Percentiles rank a stretch among this genome's conserved stretches.
phyloP scores from a whole-genome alignment of 768 basidiomycete genomes.

The Steccherinum ochraceum region DNA sequence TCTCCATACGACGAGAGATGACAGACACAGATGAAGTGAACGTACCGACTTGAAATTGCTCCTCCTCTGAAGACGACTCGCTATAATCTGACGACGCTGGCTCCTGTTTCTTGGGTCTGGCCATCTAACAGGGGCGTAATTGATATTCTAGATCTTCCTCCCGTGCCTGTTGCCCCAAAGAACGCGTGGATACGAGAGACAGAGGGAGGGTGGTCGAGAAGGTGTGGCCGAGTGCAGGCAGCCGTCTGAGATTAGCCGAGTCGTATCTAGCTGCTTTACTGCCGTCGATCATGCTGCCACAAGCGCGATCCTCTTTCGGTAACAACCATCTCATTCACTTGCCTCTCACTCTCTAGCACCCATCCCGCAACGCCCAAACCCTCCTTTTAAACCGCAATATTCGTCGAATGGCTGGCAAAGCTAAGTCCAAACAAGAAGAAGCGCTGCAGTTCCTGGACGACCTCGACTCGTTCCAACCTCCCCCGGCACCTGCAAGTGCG shows the following conservation, averaged over 20 bases:
- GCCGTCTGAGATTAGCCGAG: too few species aligned
- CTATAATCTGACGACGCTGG: background rate
- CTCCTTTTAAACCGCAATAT: background rate
- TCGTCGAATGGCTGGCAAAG: slow-evolving; percentile 40
- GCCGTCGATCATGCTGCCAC: too few species aligned
- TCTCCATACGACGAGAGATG: too few species aligned
- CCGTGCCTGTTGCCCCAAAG: too few species aligned
- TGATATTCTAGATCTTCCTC: too few species aligned
- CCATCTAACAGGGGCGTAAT: too few species aligned
- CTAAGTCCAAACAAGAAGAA: slow-evolving; percentile 81
- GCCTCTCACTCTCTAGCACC: background rate
- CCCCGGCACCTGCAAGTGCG: slow-evolving; percentile 18
- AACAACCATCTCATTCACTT: background rate
- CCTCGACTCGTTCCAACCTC: slow-evolving; percentile 66
- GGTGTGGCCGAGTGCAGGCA: too few species aligned
- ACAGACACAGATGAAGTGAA: too few species aligned
- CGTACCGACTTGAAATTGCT: slow-evolving; percentile 21
- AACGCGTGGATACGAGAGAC: too few species aligned
- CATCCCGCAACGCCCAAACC: background rate
- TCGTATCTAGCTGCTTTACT: too few species aligned
- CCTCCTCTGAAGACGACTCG: slow-evolving; percentile 8
- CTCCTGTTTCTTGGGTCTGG: background rate
- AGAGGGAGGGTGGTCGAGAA: too few species aligned
- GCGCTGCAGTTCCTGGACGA: slow-evolving; percentile 92
- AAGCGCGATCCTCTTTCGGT: too few species aligned